phyloP scores from a whole-genome alignment of 1,284 basidiomycete species.

The Ganoderma multipileum region DNA sequence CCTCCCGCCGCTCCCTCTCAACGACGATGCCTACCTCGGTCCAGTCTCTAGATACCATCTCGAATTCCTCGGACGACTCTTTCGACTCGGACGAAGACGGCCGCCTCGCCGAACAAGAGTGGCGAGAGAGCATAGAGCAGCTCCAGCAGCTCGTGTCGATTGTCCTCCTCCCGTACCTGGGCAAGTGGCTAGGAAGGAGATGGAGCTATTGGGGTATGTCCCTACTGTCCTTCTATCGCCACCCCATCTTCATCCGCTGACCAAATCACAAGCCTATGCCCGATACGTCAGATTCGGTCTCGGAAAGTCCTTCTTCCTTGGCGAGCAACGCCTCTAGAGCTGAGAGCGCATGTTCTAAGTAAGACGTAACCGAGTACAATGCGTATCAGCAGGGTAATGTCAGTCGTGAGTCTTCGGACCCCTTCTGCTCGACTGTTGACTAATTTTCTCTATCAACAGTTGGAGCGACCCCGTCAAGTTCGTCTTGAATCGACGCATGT shows the following conservation, averaged over 20 bases:
- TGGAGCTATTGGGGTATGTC: constrained; percentile 86
- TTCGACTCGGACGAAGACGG: constrained; percentile 77
- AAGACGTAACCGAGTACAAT: constrained; percentile 4
- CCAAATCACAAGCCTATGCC: constrained; percentile 61
- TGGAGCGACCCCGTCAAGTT: constrained; percentile 41
- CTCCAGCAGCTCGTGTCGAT: constrained; percentile 82
- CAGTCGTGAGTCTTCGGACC: constrained; percentile 26
- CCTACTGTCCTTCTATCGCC: constrained; percentile 15
- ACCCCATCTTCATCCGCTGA: constrained; percentile 23
- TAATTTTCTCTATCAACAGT: constrained; percentile 46
- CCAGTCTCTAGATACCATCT: constrained; percentile 49
- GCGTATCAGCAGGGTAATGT: constrained; percentile 16
- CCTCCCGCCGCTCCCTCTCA: constrained; percentile 3
- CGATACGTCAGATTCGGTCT: constrained; percentile 76
- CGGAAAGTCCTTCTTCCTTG: constrained; percentile 71
- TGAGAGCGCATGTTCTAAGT: constrained; percentile 1
- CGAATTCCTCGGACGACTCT: constrained; percentile 52
- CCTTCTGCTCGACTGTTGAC: constrained; percentile 38
- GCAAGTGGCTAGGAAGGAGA: constrained; percentile 87
- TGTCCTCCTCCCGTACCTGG: constrained; percentile 85
- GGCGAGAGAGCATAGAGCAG: constrained; percentile 90
- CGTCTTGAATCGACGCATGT: constrained; percentile 51
- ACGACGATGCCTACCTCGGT: constrained; percentile 51
- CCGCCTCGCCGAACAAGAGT: constrained; percentile 85
- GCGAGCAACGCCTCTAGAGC: constrained; percentile 39